Base-by-base conservation (phyloP, 164 flowering plant genomes). In the Stephania yunnanensis region DNA sequence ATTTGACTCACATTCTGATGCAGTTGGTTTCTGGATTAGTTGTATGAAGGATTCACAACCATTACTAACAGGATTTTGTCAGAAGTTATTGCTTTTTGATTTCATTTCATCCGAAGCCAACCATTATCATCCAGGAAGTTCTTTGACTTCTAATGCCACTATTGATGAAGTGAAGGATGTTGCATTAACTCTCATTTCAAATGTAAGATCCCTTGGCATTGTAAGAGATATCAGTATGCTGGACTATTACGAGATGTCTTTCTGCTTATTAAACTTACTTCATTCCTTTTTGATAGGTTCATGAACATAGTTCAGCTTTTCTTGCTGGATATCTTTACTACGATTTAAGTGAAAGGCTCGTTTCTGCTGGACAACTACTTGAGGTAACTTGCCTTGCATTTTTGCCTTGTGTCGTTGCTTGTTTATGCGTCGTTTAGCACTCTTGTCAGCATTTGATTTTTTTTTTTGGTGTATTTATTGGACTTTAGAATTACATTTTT, bases 311-410 rank as follows among this genome's bases (percentile, higher is more conserved):
- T 76, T 84, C 94, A 55, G 44, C 72, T 70, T 92, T 88, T 78
- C 77, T 90, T 68, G 92, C 92, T 73, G 95, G 90, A 74, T 74
- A 81, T 85, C 91, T 95, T 30, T 95, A 83, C 75, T 83, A 90
- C 81, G 97, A 92, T 78, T 84, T 95, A 69, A 76, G 86, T 81
- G 94, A 86, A 75, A 86, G 85, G 78, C 84, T 90, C 52, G 74
- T 88, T 69, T 82, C 83, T 66, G 82, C 68, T 70, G 98, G 98
- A 65, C 80, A 68, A 10, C 68, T 90, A 22, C 69, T 83, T 73
- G 92, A 95, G 99, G 99, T 93, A 87, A 76, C 20, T 48, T 48
- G 46, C 48, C 55, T 52, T 71, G 55, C 6, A 19, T 68, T 68
- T 13, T 76, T 5, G 64, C 19, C 31, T 20, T 55, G 19, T 48